Base-by-base conservation (phyloP, 106 monocot genomes). In the Dendrobium nobile region DNA sequence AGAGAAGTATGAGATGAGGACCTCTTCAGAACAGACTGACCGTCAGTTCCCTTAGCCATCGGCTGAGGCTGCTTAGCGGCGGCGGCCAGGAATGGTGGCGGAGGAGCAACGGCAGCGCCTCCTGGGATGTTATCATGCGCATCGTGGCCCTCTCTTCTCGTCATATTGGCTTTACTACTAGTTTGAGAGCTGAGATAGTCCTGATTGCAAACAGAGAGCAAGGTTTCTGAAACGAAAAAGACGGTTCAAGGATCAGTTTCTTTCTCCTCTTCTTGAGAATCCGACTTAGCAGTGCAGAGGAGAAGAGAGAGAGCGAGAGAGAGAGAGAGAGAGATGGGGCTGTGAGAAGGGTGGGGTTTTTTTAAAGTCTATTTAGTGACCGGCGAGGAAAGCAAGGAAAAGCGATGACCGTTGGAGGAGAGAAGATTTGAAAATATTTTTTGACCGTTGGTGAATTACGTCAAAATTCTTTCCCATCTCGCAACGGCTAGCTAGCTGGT, bases 21-120 rank as follows among this genome's bases (percentile, higher is more conserved):
- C 96, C 96, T 91, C 81, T 90, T 97, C 59, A 89, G 65, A 42
- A 92, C 94, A 33, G 92, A 90, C 44, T 89, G 93, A 18, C 87
- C 84, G 13, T 93, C 94, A 13, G 78, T 75, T 27, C 82, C 82
- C 77, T 87, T 92, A 18, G 94, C 80, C 18, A 41, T 43, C 0
- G 89, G 90, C 31, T 73, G 78, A n/a, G 81, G 41, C 77, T 88
- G 91, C 86, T 92, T 97, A 70, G 75, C 55, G 0, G 82, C 65
- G 1, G 84, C 17, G 42, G 79, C 78, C 7, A 80, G 18, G 44
- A 70, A 77, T 16, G 78, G 18, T 0, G 78, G 72, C 22, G 79
- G 74, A 75, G 59, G 78, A 19, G 82, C 83, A 13, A 85, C 75
- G 9, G 82, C 40, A 13, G 79, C 68, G 78, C 78, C 61, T 54